Evolutionary conservation across 768 basidiomycete species (phyloP).

Genomic region (Mycena olivaceomarginata): DNA sequence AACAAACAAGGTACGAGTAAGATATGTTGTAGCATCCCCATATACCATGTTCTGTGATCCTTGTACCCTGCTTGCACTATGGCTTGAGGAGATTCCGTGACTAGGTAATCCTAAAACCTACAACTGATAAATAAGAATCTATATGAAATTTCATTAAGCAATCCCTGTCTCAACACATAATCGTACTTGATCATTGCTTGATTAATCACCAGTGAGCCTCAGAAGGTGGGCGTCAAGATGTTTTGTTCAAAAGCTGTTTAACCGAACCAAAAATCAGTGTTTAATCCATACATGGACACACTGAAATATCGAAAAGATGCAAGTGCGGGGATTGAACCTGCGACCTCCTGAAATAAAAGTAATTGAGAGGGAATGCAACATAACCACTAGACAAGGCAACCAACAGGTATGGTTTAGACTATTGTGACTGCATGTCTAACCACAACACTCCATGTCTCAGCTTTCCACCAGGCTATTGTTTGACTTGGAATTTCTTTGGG

Average conservation of each 20-base stretch:
- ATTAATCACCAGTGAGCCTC: constrained; percentile 1
- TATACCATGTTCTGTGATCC: too few relatives aligned
- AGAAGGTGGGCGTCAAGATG: not conserved
- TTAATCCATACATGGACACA: not conserved
- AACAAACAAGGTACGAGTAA: too few relatives aligned
- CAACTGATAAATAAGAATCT: too few relatives aligned
- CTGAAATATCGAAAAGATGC: not conserved
- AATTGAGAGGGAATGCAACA: not conserved
- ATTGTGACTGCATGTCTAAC: not conserved
- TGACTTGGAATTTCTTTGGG: not conserved
- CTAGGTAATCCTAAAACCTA: too few relatives aligned
- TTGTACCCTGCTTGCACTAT: too few relatives aligned
- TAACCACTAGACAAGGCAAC: not conserved
- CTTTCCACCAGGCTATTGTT: not conserved
- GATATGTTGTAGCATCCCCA: too few relatives aligned
- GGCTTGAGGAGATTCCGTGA: too few relatives aligned
- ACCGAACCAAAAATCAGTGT: not conserved
- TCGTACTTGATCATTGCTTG: too few relatives aligned
- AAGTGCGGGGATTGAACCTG: not conserved
- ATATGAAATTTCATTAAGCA: too few relatives aligned
- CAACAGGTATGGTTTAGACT: not conserved
- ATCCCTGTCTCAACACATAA: too few relatives aligned
- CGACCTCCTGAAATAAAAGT: not conserved
- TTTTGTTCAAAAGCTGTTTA: not conserved
- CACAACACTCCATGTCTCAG: not conserved